Conservation (phyloP, 2,329 filamentous ascomycete species). For the Trichoderma gracile region DNA sequence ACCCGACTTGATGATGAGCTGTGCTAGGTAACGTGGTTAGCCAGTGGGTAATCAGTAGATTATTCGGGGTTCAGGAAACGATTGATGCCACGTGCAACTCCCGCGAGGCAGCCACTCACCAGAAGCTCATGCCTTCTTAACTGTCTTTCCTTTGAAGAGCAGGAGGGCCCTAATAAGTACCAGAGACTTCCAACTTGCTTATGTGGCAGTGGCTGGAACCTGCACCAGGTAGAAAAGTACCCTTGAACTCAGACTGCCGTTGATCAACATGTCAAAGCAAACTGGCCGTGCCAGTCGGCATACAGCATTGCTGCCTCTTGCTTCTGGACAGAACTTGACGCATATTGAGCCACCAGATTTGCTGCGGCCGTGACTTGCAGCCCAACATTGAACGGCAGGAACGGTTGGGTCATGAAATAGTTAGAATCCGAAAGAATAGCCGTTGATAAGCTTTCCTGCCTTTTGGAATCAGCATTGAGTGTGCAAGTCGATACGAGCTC, state of each 20-base stretch:
- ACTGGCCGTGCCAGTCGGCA: background rate
- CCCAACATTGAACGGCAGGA: background rate
- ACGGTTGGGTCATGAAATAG: background rate
- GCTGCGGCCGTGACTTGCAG: background rate
- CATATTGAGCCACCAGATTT: constrained; percentile 10
- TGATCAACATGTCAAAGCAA: background rate
- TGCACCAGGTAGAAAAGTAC: background rate
- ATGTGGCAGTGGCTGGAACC: too few relatives aligned
- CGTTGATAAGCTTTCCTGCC: background rate
- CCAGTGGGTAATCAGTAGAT: background rate
- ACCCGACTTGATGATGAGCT: background rate
- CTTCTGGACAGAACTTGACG: background rate
- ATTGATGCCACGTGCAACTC: background rate
- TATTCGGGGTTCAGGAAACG: background rate
- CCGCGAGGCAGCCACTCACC: background rate
- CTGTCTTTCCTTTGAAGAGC: too few relatives aligned
- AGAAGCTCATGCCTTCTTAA: background rate
- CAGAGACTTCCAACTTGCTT: too few relatives aligned
- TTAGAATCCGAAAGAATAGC: background rate
- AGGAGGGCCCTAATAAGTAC: too few relatives aligned
- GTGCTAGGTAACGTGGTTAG: background rate
- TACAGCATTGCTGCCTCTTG: constrained; percentile 1
- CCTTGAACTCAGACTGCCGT: background rate
- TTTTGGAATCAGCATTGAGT: background rate
- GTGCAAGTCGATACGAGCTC: background rate